These are phyloP conservation scores for Starmerella bombi DNA, from an alignment of 805 yeast species.

Conservation along the genomic window DNA sequence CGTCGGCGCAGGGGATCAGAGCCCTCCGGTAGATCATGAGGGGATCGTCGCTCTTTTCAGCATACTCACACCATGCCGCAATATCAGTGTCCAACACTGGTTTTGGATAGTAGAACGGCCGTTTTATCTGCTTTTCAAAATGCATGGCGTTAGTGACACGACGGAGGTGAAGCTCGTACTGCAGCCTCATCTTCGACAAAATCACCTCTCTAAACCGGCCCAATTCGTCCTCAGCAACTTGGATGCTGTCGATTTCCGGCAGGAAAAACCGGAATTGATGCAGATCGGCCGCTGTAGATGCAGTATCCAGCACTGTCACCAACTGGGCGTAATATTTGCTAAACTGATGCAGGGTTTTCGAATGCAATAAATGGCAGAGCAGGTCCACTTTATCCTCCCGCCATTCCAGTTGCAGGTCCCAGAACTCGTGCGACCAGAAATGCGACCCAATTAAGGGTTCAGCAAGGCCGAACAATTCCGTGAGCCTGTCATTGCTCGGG, in stretches of 20 bases:
- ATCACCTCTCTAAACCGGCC: conserved; percentile 8
- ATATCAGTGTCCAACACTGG: conserved; percentile 35
- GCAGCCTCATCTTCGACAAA: conserved; percentile 9
- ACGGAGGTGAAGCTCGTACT: conserved; percentile 15
- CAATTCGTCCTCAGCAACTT: conserved; percentile 2
- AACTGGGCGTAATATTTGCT: conserved; percentile 51
- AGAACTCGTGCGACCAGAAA: conserved; percentile 62
- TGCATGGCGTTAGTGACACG: conserved; percentile 53
- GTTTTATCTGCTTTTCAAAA: conserved; percentile 50
- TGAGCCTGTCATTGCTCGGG: too few species aligned
- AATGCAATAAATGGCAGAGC: conserved; percentile 28
- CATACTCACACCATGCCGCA: conserved; percentile 48
- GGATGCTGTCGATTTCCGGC: conserved; percentile 1
- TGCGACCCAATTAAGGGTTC: conserved; percentile 46
- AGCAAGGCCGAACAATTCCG: conserved; percentile 36
- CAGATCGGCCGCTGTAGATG: neutral
- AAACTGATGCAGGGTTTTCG: conserved; percentile 52
- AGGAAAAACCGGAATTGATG: neutral
- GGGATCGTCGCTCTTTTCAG: conserved; percentile 32
- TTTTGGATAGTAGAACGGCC: conserved; percentile 42
- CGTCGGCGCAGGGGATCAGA: conserved; percentile 38
- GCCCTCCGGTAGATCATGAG: conserved; percentile 55
- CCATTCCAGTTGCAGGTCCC: conserved; percentile 67
- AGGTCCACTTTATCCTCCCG: conserved; percentile 37
- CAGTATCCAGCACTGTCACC: conserved; percentile 15